These are phyloP conservation scores for Heterobasidion occidentale DNA, from an alignment of 1,284 basidiomycete species.

Conservation along the genomic window DNA sequence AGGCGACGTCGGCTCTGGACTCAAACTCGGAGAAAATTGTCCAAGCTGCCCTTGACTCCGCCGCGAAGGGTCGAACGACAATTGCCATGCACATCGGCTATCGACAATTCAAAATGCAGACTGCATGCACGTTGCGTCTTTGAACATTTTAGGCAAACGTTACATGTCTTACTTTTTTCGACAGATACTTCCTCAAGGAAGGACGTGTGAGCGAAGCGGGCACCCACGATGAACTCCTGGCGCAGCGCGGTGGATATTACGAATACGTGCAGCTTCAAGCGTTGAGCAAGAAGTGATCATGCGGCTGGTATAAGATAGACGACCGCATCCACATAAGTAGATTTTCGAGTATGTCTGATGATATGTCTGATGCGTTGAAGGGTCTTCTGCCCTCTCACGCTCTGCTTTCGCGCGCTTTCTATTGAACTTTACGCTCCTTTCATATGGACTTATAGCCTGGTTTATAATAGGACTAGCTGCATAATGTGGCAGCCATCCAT, in stretches of 20 bases:
- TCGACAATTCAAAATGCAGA: conserved; percentile 94
- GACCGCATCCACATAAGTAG: too few species aligned
- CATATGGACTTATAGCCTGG: too few species aligned
- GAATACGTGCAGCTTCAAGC: conserved; percentile 84
- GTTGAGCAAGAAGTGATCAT: conserved; percentile 41
- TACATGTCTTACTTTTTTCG: conserved; percentile 4
- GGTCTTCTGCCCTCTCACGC: too few species aligned
- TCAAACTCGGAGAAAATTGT: conserved; percentile 92
- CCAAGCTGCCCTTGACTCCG: conserved; percentile 88
- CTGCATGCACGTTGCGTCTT: conserved; percentile 67
- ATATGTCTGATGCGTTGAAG: too few species aligned
- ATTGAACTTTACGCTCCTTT: too few species aligned
- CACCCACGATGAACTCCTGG: conserved; percentile 80
- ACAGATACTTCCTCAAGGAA: conserved; percentile 86
- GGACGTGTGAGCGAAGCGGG: conserved; percentile 85
- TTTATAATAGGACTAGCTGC: too few species aligned
- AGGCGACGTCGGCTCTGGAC: conserved; percentile 92
- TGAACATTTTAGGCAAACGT: conserved; percentile 3
- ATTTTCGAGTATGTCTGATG: too few species aligned
- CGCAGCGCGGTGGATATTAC: conserved; percentile 71
- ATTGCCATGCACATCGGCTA: conserved; percentile 92
- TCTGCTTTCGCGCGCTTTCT: too few species aligned
- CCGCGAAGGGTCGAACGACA: conserved; percentile 84
- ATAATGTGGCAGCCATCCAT: too few species aligned
- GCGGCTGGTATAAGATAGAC: too few species aligned